phyloP scores from a whole-genome alignment of 2,329 filamentous ascomycete genomes.

The Scytalidium lignicola region DNA sequence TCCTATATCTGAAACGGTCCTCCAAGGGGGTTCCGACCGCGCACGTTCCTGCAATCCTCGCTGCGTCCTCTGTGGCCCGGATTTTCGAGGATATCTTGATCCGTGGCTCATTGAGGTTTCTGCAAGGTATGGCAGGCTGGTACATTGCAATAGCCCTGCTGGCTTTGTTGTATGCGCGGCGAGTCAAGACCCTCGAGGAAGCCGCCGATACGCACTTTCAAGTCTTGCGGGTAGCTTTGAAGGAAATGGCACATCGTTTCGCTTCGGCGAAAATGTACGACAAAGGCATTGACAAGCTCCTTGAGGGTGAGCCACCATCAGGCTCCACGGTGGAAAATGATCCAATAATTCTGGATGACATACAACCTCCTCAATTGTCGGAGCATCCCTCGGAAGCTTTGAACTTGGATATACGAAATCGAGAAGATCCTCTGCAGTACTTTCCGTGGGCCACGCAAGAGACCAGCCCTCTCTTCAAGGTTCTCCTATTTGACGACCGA shows the following conservation, averaged over 20 bases:
- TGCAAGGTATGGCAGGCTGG: slow-evolving; percentile 40
- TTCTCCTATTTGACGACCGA: too few relatives aligned
- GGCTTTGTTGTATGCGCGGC: slow-evolving; percentile 34
- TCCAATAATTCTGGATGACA: too few relatives aligned
- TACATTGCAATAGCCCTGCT: slow-evolving; percentile 37
- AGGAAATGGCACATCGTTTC: slow-evolving; percentile 29
- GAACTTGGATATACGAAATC: too few relatives aligned
- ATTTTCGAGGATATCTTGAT: slow-evolving; percentile 34
- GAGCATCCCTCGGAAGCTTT: too few relatives aligned
- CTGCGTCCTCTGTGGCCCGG: slow-evolving; percentile 33
- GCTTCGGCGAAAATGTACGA: too few relatives aligned
- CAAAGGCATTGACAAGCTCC: too few relatives aligned
- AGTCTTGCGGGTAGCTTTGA: slow-evolving; percentile 26
- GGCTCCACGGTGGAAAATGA: too few relatives aligned
- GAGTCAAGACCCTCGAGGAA: slow-evolving; percentile 25
- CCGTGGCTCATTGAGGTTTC: slow-evolving; percentile 33
- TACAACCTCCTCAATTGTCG: too few relatives aligned
- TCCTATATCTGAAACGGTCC: slow-evolving; percentile 33
- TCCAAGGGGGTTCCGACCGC: slow-evolving; percentile 32
- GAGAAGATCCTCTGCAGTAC: too few relatives aligned
- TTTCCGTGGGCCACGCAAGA: too few relatives aligned
- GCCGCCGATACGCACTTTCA: slow-evolving; percentile 30
- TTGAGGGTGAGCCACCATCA: too few relatives aligned
- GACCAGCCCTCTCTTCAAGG: too few relatives aligned
- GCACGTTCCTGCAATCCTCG: slow-evolving; percentile 31